These are phyloP conservation scores for Diaporthe citrichinensis DNA, from an alignment of 2,329 filamentous ascomycete genomes.

Conservation along the genomic window DNA sequence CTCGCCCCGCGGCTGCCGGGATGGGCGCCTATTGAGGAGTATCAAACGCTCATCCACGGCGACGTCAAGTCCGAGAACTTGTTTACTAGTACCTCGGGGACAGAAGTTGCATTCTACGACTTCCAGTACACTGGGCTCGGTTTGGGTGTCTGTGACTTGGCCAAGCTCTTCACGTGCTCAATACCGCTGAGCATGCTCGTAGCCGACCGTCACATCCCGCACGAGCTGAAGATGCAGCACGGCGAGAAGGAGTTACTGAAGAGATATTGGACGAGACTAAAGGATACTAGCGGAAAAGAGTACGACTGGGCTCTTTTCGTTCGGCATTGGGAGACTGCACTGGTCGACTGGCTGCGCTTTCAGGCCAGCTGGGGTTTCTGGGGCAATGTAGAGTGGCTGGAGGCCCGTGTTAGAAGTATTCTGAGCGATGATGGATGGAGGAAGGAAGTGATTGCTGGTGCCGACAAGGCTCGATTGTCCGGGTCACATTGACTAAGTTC, in stretches of 20 bases:
- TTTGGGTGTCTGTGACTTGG: slow-evolving; percentile 75
- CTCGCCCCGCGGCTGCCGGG: slow-evolving; percentile 57
- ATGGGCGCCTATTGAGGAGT: slow-evolving; percentile 50
- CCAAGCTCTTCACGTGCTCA: slow-evolving; percentile 77
- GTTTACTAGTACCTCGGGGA: slow-evolving; percentile 66
- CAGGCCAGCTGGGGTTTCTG: slow-evolving; percentile 74
- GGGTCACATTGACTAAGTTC: neutral
- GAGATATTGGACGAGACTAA: slow-evolving; percentile 60
- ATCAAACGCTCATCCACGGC: slow-evolving; percentile 74
- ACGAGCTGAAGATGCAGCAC: slow-evolving; percentile 61
- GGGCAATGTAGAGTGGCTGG: slow-evolving; percentile 72
- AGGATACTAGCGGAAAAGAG: slow-evolving; percentile 47
- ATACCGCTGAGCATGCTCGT: slow-evolving; percentile 69
- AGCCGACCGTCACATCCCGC: slow-evolving; percentile 40
- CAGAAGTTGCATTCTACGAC: slow-evolving; percentile 74
- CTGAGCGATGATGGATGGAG: slow-evolving; percentile 58
- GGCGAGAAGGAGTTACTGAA: slow-evolving; percentile 67
- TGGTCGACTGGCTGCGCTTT: slow-evolving; percentile 77
- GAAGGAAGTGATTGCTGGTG: neutral
- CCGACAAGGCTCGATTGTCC: neutral
- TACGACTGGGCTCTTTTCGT: slow-evolving; percentile 70
- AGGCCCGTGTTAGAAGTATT: slow-evolving; percentile 66
- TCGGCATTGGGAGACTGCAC: slow-evolving; percentile 75
- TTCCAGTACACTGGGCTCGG: slow-evolving; percentile 79
- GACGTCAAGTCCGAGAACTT: slow-evolving; percentile 80